Percentiles rank a stretch among this genome's conserved stretches.
These are phyloP conservation scores for Aspergillaceae sp. DNA, from an alignment of 2,329 filamentous ascomycete genomes.

Conservation along the genomic window DNA sequence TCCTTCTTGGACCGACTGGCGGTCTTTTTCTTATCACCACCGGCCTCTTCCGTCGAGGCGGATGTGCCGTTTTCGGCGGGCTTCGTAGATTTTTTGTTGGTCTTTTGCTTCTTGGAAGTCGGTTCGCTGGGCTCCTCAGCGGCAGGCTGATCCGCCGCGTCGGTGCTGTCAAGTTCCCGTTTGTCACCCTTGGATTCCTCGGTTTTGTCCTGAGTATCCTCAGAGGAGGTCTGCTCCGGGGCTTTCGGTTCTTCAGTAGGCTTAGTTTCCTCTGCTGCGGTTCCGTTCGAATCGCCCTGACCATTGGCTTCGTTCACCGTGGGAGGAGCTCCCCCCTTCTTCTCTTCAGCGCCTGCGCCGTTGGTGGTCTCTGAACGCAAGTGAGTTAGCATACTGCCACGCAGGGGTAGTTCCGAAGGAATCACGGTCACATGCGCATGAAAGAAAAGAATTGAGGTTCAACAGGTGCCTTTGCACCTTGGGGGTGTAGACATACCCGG, in stretches of 20 bases:
- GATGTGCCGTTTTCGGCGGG: conserved; percentile 10
- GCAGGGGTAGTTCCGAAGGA: too few species aligned
- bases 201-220: conserved; percentile 8
- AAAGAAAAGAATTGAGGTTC: too few species aligned
- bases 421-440: too few species aligned
- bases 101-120: conserved; percentile 30
- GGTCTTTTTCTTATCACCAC: conserved; percentile 22
- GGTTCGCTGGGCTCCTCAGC: conserved; percentile 13
- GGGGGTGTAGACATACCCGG: conserved; percentile 15
- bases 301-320: conserved; percentile 4
- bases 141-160: conserved; percentile 5
- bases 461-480: neutral
- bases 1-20: conserved; percentile 23
- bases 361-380: conserved; percentile 6
- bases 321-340: conserved; percentile 1
- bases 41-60: conserved; percentile 7
- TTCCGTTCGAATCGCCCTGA: neutral
- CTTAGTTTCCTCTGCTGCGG: conserved; percentile 6
- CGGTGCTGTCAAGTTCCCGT: conserved; percentile 12
- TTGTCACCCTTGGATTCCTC: conserved; percentile 15
- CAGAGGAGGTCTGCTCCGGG: conserved; percentile 3
- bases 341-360: conserved; percentile 3
- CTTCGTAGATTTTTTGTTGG: conserved; percentile 6
- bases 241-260: conserved; percentile 6
- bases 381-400: conserved; percentile 9